Base-by-base conservation (phyloP, 768 basidiomycete genomes). In the Boletellus emodensis region DNA sequence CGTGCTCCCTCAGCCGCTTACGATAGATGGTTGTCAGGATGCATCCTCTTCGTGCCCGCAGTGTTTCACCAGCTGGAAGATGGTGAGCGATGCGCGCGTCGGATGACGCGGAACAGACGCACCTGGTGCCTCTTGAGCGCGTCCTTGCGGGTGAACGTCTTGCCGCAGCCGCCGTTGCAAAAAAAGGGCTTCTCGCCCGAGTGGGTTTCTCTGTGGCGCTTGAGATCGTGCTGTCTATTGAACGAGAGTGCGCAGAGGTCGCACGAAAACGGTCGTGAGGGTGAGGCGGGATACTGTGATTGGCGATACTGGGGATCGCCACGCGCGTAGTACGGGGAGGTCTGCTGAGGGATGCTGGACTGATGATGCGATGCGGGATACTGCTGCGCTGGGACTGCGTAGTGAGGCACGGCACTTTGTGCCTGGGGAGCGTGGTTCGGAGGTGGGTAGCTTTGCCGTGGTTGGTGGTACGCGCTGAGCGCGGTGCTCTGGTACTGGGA, bases 121-220 rank as follows among this genome's bases (percentile, higher is more conserved):
- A 81, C 89, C 81, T 91, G 89, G 65, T 91, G 89, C 53, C 89
- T 80, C 71, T 90, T 91, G 61, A 91, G 70, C 14, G 89, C 89
- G 62, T 91, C 89, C 70, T 90, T 90, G 56, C 89, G 79, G 43
- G 88, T 91, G 63, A 90, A 91, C 3, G 88, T 90, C 74, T 90
- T 90, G 42, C 87, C 87, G 52, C 89, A 91, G 39, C 85, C 85
- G 12, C 86, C 87, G 58, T 90, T 90, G 68, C 89, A 91, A 15
- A 82, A 67, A 70, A 82, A 91, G 9, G 89, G 88, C 65, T 90
- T 90, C 67, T 90, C 88, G 34, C 88, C 88, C 6, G 85, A 85
- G 69, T 90, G 89, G 22, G 87, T 90, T 59, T 90, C 87, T 55
- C 85, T 76, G 69, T 92, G 89, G 33, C 89, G 79, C 64, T 90